Evolutionary conservation across 495 filamentous ascomycete species (phyloP), one percentile per base, ranked within the genome.

Genomic region (Neurospora sp.): DNA sequence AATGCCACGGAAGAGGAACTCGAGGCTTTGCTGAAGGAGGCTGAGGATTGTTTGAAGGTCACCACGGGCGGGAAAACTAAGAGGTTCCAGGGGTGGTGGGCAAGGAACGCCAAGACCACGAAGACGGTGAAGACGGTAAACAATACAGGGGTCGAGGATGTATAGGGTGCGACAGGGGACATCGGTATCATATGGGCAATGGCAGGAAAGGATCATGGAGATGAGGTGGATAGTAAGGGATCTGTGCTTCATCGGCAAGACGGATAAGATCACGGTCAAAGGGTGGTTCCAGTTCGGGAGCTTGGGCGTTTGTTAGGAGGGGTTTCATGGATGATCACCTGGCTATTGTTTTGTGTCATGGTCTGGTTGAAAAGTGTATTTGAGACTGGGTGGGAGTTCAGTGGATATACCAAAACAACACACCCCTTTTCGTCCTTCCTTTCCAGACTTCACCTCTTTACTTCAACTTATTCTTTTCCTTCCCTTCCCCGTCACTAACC

Each of bases 1-100:
- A 46, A 72, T 11, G 70, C 31, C 8, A 69, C 70, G 37, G 46
- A 69, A 18, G 71, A 72, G 46, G 73, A 74, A 35, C 39, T 73
- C 23, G 62, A 73, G 20, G 39, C 20, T 27, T 38, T 70, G 11
- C 44, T 73, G 14, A 70, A 44, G 44, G 62, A 69, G 59, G 72
- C 72, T 5, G 62, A 70, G 20, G 39, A 23, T 16, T 70, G 23
- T 20, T 31, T 74, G 48, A 40, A 20, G 39, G 54, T 20, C 42
- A 73, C 27, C 9, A 46, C 40, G 39, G 40, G 54, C 14, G 54
- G 54, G 27, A 35, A 35, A 35, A 18, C 14, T 1, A 62, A 62
- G 27, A 62, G 27, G 2, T 62, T 35, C 1, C 54, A 62, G 27
- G 23, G 54, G 54, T 62, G 54, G 54, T 62, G 54, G 54, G 18